These are phyloP conservation scores for Ottelia alismoides DNA, from an alignment of 106 monocot genomes.

Conservation along the genomic window DNA sequence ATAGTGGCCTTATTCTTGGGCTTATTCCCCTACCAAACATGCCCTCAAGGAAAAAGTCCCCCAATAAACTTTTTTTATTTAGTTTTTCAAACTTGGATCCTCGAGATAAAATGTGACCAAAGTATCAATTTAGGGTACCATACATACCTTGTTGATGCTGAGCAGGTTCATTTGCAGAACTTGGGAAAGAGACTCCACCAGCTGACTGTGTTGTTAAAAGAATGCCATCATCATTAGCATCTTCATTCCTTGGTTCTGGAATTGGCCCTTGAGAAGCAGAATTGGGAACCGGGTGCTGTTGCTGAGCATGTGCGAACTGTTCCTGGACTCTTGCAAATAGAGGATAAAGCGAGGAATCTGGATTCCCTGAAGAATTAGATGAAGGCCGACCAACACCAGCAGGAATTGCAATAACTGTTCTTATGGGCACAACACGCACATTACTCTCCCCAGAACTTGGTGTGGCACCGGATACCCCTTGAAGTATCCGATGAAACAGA, in stretches of 20 bases:
- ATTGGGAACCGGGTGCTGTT: too few species aligned
- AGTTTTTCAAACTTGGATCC: too few species aligned
- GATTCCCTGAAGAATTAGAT: slow-evolving; percentile 29
- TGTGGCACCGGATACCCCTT: slow-evolving; percentile 11
- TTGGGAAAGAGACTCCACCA: neutral
- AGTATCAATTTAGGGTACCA: too few species aligned
- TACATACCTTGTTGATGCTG: too few species aligned
- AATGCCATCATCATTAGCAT: slow-evolving; percentile 16
- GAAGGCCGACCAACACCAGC: slow-evolving; percentile 25
- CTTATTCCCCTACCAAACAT: too few species aligned
- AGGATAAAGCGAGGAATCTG: slow-evolving; percentile 36
- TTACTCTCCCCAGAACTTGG: slow-evolving; percentile 41
- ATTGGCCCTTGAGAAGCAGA: too few species aligned
- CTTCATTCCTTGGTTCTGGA: too few species aligned
- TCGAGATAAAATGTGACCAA: too few species aligned
- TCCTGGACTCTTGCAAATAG: slow-evolving; percentile 48
- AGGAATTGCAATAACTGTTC: slow-evolving; percentile 72
- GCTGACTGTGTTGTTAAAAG: slow-evolving; percentile 17
- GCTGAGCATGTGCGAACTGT: too few species aligned
- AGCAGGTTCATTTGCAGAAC: neutral
- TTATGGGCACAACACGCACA: slow-evolving; percentile 43
- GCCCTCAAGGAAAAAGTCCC: too few species aligned
- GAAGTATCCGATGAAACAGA: slow-evolving; percentile 18
- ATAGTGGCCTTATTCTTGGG: too few species aligned
- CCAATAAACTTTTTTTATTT: too few species aligned